phyloP scores from a whole-genome alignment of 108 stramenopile genomes.

The Nitzschia putrida region DNA sequence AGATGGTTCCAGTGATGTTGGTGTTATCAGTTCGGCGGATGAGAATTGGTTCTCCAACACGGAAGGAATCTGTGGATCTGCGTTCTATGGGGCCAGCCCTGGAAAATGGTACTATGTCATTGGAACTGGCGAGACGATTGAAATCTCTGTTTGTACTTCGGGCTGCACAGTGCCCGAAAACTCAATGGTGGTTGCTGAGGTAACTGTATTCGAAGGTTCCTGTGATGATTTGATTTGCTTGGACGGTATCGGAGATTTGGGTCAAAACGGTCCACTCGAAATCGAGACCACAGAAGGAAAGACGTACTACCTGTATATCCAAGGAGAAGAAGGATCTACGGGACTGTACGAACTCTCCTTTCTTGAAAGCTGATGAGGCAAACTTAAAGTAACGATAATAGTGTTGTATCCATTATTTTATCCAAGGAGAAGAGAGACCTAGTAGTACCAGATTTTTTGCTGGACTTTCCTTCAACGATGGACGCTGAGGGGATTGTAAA shows the following conservation, averaged over 20 bases:
- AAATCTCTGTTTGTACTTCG: background rate
- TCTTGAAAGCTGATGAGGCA: background rate
- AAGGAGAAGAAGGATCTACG: slow-evolving; percentile 2
- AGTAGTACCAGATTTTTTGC: too few species aligned
- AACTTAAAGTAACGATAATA: background rate
- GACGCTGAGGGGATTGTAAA: too few species aligned
- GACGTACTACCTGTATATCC: background rate
- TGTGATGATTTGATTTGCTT: slow-evolving; percentile 2
- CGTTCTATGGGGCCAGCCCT: background rate
- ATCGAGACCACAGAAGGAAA: background rate
- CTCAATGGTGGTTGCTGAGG: background rate
- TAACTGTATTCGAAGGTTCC: background rate
- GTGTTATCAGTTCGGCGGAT: background rate
- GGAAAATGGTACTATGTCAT: background rate
- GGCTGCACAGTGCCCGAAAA: background rate
- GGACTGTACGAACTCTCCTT: slow-evolving; percentile 7
- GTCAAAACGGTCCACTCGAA: background rate
- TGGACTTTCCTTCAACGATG: too few species aligned
- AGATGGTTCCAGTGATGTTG: slow-evolving; percentile 10
- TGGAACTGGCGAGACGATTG: background rate
- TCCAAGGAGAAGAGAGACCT: background rate
- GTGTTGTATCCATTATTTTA: background rate
- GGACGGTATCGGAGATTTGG: background rate
- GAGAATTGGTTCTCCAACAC: slow-evolving; percentile 5
- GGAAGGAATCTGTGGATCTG: background rate